phyloP scores from a whole-genome alignment of 768 basidiomycete species.

The Termitomyces sp. region DNA sequence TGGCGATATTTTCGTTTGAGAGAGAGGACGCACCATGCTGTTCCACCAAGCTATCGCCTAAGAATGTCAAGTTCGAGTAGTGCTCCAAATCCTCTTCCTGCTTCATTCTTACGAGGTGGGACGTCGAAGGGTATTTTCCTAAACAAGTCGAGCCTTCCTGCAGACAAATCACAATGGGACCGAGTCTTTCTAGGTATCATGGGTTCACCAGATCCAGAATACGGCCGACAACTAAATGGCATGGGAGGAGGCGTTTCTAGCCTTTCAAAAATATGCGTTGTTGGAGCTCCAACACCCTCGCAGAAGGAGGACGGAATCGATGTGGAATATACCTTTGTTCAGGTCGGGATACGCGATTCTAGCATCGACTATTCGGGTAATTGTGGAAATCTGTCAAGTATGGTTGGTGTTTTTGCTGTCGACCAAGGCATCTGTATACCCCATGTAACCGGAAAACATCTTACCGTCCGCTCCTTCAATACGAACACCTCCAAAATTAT shows the following conservation, averaged over 20 bases:
- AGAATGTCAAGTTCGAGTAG: constrained; percentile 6
- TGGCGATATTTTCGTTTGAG: neutral
- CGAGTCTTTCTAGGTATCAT: constrained; percentile 65
- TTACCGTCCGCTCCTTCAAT: constrained; percentile 59
- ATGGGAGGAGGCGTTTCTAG: constrained; percentile 79
- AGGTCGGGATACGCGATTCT: constrained; percentile 54
- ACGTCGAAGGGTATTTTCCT: constrained; percentile 78
- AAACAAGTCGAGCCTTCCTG: constrained; percentile 46
- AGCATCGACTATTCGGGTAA: constrained; percentile 66
- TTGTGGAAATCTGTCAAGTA: constrained; percentile 69
- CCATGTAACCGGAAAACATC: constrained; percentile 16
- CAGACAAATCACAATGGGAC: constrained; percentile 44
- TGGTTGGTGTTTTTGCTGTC: constrained; percentile 69
- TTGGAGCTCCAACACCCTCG: constrained; percentile 40
- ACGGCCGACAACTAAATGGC: constrained; percentile 70
- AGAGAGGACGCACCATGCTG: neutral
- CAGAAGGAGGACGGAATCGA: constrained; percentile 42
- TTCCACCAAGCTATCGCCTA: neutral
- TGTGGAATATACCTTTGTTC: constrained; percentile 68
- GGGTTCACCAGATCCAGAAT: constrained; percentile 73
- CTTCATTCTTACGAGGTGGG: constrained; percentile 62
- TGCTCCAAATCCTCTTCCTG: constrained; percentile 34
- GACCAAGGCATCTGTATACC: constrained; percentile 52
- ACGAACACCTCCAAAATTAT: constrained; percentile 69
- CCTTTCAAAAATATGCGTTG: constrained; percentile 69